Evolutionary conservation across 2,329 filamentous ascomycete species (phyloP), one percentile per base, ranked within the genome.

Genomic region (Cladosporium colombiae): DNA sequence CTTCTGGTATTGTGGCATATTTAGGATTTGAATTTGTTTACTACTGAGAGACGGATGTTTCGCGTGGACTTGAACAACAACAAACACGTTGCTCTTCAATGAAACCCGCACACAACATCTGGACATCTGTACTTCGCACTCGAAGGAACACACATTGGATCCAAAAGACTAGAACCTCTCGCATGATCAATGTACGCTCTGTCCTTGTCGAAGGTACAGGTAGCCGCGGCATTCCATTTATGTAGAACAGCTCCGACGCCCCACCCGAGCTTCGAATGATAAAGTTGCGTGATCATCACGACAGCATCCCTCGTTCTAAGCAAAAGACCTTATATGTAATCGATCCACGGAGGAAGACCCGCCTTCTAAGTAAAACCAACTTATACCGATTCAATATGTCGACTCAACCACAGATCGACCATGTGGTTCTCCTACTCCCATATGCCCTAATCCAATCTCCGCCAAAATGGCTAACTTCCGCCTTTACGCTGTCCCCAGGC

Each of bases 401-500:
- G 11, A 18, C 11, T 16, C 25, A 31, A 27, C 56, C 64, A 40
- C 74, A 76, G 46, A 76, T 90, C 16, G 88, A 91, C 75, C 88
- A 91, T 72, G 82, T 90, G 64, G 85, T 90, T 68, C 80, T 91
- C 63, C 82, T 90, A 2, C 77, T 90, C 3, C 84, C 88, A 0
- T 80, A 84, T 67, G 67, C 76, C 3, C 79, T 81, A 25, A 77
- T 88, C 5, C 69, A 75, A 2, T 71, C 78, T 21, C 79, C 85
- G 2, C 86, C 86, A 5, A 18, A 75, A 1, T 85, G 80, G 77
- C 76, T 90, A 40, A 79, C 80, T 2, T 73, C 82, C 6, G 78
- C 82, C 58, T 88, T 91, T 77, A 84, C 81, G 57, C 77, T 90
- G 63, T 82, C 83, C 35, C 81, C 85, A 2, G 88, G 89, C 63